Evolutionary conservation across 192 early-diverging fungal species (phyloP), one percentile per base, ranked within the genome.

Genomic region (Cetraspora pellucida): DNA sequence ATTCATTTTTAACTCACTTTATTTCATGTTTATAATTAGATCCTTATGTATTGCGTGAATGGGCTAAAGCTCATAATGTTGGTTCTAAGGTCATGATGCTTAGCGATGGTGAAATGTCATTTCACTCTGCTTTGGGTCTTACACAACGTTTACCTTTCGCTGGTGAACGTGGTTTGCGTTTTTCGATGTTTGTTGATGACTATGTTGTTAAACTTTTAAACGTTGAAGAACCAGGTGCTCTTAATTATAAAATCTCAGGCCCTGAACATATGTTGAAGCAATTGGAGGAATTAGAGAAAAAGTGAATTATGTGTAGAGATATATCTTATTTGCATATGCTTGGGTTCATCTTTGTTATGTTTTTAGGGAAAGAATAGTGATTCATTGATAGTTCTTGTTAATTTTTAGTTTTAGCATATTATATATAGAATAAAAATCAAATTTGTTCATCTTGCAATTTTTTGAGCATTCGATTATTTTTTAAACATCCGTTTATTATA

Each of bases 171-270:
- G 69, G 69, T 58, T 16, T 28, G 9, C 45, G 77, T 28, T 78
- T 61, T 44, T 78, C 77, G 2, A 58, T 73, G 77, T 78, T 25
- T 72, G 66, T 72, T 7, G 69, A 72, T 21, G 44, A 78, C 52
- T n/a, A 69, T 71, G 37, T 78, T 10, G 25, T 78, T 16, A 78
- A 78, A 54, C 23, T 78, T 10, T 58, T 78, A 21, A 78, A 78
- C 13, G 37, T 78, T 45, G 77, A 78, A 59, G 69, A 78, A 44
- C 77, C 77, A 0, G 77, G 77, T 19, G 21, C 73, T 0, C 46
- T 63, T 13, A 63, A 21, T 75, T 75, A 75, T 47, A 75, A 59
- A 63, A 19, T 63, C 16, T 47, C 43, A 49, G 59, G 58, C 13
- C 59, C 73, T 11, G 55, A 59, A 46, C 21, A 31, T 59, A 59